A percentile compares a stretch with the other conserved stretches of the same genome.
Conservation (phyloP, 2,329 filamentous ascomycete species). For the Ophiobolus disseminans region DNA sequence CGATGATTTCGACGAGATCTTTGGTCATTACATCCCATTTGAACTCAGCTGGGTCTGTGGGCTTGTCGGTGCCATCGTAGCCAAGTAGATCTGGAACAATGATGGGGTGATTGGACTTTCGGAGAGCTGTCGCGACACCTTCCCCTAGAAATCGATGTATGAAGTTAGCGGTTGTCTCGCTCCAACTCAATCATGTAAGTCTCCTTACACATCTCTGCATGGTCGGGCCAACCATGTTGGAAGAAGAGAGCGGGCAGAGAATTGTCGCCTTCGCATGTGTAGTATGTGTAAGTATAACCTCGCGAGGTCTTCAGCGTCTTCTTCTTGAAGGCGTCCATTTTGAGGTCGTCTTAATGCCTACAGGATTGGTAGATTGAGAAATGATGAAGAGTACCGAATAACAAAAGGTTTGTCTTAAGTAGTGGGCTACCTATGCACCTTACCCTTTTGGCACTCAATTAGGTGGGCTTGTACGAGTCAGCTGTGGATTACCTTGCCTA, state of each 20-base stretch:
- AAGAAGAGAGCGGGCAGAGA: constrained; percentile 35
- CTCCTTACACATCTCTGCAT: constrained; percentile 50
- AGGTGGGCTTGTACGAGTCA: not conserved
- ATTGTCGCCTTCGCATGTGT: constrained; percentile 23
- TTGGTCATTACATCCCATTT: constrained; percentile 29
- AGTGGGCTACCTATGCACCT: not conserved
- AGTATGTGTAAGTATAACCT: constrained; percentile 40
- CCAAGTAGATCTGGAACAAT: constrained; percentile 50
- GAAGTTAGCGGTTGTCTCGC: not conserved
- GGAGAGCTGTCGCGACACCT: constrained; percentile 50
- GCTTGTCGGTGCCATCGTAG: constrained; percentile 48
- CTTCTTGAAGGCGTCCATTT: constrained; percentile 37
- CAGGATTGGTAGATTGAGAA: no score
- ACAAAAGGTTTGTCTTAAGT: not conserved
- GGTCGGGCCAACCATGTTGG: constrained; percentile 62
- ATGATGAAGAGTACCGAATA: no score
- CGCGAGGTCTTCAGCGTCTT: constrained; percentile 36
- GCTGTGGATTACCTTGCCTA: not conserved
- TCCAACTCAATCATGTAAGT: no score
- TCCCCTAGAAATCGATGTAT: constrained; percentile 39
- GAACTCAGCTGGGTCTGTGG: constrained; percentile 31
- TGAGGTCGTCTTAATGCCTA: no score
- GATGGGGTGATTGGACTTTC: constrained; percentile 50
- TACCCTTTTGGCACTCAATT: not conserved
- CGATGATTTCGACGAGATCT: constrained; percentile 37